A percentile compares a stretch with the other conserved stretches of the same genome.
These are phyloP conservation scores for Eucalyptus erythrocorys DNA, from an alignment of 345 rosid species.

Conservation along the genomic window DNA sequence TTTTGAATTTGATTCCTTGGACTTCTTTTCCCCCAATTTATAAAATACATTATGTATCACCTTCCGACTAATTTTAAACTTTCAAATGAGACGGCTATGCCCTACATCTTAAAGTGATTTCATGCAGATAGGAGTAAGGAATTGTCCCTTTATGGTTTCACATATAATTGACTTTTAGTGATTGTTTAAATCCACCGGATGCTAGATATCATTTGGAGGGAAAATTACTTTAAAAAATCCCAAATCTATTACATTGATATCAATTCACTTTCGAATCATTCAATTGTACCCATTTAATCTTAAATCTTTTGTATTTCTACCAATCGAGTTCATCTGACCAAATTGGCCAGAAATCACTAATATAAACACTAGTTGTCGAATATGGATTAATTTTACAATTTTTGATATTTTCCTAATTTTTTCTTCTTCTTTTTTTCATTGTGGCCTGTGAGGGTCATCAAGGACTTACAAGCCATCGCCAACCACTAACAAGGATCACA, in stretches of 20 bases:
- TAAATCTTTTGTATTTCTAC: rapidly evolving
- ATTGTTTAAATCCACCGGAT: not conserved
- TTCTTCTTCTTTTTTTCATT: too few species aligned
- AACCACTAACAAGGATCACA: rapidly evolving
- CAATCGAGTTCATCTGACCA: rapidly evolving
- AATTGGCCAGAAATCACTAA: rapidly evolving
- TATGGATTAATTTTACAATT: too few species aligned
- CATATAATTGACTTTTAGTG: not conserved
- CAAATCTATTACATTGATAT: rapidly evolving
- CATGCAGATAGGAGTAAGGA: not conserved
- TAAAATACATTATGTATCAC: too few species aligned
- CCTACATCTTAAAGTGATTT: not conserved
- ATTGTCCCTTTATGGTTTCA: not conserved
- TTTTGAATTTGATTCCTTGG: too few species aligned
- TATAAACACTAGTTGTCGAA: rapidly evolving
- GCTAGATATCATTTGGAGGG: not conserved
- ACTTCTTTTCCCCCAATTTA: too few species aligned
- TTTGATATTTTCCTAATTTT: too few species aligned
- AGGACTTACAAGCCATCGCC: not conserved
- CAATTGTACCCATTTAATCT: too few species aligned
- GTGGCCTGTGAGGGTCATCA: rapidly evolving
- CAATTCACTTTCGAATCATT: too few species aligned
- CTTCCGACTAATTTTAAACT: not conserved
- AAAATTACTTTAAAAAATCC: too few species aligned
- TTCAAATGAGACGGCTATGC: not conserved